These are phyloP conservation scores for Fusarium neocosmosporiellum DNA, from an alignment of 2,329 filamentous ascomycete species.

Conservation along the genomic window DNA sequence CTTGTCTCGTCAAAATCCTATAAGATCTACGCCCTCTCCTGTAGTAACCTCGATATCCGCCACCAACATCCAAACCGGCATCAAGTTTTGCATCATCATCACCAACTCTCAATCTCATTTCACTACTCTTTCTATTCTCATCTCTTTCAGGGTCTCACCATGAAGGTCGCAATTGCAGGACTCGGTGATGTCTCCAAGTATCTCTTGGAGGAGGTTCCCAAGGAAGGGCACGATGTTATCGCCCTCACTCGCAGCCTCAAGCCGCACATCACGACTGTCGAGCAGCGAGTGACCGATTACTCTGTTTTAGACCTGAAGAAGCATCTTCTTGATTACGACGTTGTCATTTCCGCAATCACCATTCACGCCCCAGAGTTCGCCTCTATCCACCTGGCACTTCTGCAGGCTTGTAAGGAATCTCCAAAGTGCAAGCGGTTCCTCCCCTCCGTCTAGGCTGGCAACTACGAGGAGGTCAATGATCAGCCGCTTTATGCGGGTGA, in stretches of 20 bases:
- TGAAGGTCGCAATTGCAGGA: conserved; percentile 11
- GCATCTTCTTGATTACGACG: not conserved
- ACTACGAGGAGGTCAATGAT: not conserved
- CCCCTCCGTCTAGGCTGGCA: not conserved
- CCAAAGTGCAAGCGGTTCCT: conserved; percentile 12
- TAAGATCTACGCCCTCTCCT: not conserved
- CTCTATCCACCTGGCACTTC: conserved; percentile 1
- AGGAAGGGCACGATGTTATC: not conserved
- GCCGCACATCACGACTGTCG: not conserved
- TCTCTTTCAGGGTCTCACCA: not conserved
- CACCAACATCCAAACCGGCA: not conserved
- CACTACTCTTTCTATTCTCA: not conserved
- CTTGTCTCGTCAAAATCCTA: not conserved
- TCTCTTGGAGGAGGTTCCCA: conserved; percentile 11
- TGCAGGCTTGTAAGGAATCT: conserved; percentile 6
- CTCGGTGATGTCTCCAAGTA: conserved; percentile 14
- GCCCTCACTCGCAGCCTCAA: conserved; percentile 8
- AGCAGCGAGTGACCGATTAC: conserved; percentile 10
- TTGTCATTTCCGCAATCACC: conserved; percentile 8
- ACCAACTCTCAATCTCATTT: not conserved
- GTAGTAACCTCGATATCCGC: too few species aligned
- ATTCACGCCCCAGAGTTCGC: not conserved
- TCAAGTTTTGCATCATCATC: not conserved
- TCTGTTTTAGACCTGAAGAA: not conserved
- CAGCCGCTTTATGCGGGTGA: conserved; percentile 1